A percentile compares a stretch with the other conserved stretches of the same genome.
Evolutionary conservation across 768 basidiomycete species (phyloP).

Genomic region (Lepiota brunneoincarnata): DNA sequence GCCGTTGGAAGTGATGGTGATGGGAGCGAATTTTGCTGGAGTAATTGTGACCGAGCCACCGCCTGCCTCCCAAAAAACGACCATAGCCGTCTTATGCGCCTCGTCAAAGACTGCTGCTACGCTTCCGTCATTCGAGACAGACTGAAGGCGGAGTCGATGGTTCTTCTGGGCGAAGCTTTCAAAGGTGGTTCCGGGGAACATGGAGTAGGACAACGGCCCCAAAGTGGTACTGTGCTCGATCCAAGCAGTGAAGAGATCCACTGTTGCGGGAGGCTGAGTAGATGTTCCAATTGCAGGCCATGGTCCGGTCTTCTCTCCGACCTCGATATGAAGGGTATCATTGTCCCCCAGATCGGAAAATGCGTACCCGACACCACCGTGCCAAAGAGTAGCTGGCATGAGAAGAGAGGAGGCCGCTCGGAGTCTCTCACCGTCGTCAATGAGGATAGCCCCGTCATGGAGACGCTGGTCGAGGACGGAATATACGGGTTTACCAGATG

Average conservation of each 20-base stretch:
- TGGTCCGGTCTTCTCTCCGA: conserved; percentile 49
- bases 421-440: conserved; percentile 31
- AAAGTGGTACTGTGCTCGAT: conserved; percentile 38
- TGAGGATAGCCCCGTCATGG: conserved; percentile 37
- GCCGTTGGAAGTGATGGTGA: conserved; percentile 35
- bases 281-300: conserved; percentile 68
- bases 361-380: conserved; percentile 62
- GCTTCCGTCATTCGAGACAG: conserved; percentile 43
- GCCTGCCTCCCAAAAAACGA: conserved; percentile 53
- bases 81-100: conserved; percentile 36
- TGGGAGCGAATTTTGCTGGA: conserved; percentile 18
- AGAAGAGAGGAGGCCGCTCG: conserved; percentile 16
- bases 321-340: conserved; percentile 32
- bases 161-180: conserved; percentile 38
- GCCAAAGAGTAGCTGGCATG: conserved; percentile 47
- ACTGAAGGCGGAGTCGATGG: conserved; percentile 25
- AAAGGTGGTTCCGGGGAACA: conserved; percentile 48
- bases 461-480: conserved; percentile 69
- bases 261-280: conserved; percentile 50
- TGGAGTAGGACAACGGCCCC: conserved; percentile 47
- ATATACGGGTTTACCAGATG: conserved; percentile 45
- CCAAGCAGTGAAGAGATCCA: conserved; percentile 66
- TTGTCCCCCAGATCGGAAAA: conserved; percentile 29
- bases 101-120: conserved; percentile 52
- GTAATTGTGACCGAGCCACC: conserved; percentile 43